These are phyloP conservation scores for Mortierella sp. DNA, from an alignment of 371 early-diverging fungal species.

Conservation along the genomic window DNA sequence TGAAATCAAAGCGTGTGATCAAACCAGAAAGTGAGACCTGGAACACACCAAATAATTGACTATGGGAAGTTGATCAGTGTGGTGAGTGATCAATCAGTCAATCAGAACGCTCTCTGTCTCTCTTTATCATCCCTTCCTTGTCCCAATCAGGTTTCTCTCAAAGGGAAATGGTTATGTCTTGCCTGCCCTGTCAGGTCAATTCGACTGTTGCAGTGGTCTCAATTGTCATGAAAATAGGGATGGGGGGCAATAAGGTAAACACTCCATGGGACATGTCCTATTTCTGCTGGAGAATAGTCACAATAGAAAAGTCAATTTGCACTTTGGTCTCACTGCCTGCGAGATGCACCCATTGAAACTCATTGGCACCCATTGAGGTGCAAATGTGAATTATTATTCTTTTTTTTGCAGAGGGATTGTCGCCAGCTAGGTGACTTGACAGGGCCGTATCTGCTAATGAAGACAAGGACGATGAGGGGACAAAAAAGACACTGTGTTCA, in stretches of 20 bases:
- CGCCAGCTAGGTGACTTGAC: not conserved
- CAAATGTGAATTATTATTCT: no score
- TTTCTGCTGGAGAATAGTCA: not conserved
- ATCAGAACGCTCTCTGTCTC: no score
- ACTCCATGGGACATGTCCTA: not conserved
- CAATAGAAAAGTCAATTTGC: not conserved
- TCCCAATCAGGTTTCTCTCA: no score
- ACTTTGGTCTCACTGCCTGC: not conserved
- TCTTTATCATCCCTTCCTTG: not conserved
- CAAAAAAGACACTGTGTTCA: not conserved
- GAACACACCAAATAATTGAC: not conserved
- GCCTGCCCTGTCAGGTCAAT: no score
- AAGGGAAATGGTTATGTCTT: no score
- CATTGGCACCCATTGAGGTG: not conserved
- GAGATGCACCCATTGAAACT: no score
- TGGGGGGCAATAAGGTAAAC: not conserved
- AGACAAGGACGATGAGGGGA: not conserved
- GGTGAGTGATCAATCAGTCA: no score
- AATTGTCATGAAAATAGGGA: not conserved
- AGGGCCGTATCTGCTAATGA: not conserved
- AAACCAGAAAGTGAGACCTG: not conserved
- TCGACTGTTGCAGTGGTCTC: no score
- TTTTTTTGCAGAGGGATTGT: not conserved
- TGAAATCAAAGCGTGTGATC: not conserved
- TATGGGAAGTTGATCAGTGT: not conserved